Evolutionary conservation across 1,284 basidiomycete species (phyloP).

Genomic region (Cryptococcus deneoformans): DNA sequence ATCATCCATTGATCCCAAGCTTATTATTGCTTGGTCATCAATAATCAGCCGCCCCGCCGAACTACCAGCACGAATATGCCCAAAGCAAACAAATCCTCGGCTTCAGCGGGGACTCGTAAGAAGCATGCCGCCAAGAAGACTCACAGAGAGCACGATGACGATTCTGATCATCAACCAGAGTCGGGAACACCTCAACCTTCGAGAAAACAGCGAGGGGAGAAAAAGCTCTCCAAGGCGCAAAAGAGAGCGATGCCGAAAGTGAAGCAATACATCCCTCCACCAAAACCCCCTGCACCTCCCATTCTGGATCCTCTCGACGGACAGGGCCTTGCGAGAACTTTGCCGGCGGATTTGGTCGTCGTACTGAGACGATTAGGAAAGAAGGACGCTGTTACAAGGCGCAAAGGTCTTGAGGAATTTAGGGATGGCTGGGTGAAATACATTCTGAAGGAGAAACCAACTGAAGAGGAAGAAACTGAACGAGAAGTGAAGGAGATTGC

Average conservation of each 20-base stretch:
- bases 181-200: not conserved
- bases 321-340: constrained; percentile 69
- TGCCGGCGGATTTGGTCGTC: constrained; percentile 81
- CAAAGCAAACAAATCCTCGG: constrained; percentile 57
- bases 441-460: constrained; percentile 51
- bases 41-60: too few species aligned
- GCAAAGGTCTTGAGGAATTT: constrained; percentile 83
- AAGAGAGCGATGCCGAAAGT: constrained; percentile 54
- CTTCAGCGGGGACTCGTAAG: constrained; percentile 75
- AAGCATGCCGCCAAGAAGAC: constrained; percentile 51
- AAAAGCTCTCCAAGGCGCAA: constrained; percentile 45
- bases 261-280: constrained; percentile 78
- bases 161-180: constrained; percentile 5
- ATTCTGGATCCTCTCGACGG: constrained; percentile 89
- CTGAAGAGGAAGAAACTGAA: constrained; percentile 52
- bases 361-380: constrained; percentile 79
- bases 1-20: too few species aligned
- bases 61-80: not conserved
- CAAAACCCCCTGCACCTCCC: constrained; percentile 71
- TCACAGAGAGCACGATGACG: constrained; percentile 26
- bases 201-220: constrained; percentile 31
- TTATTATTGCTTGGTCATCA: too few species aligned
- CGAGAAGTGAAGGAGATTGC: constrained; percentile 45
- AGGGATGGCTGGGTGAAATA: constrained; percentile 61
- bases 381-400: constrained; percentile 86